A percentile compares a stretch with the other conserved stretches of the same genome.
Evolutionary conservation across 768 basidiomycete genomes (phyloP).

Genomic region (Podaxis sp.): DNA sequence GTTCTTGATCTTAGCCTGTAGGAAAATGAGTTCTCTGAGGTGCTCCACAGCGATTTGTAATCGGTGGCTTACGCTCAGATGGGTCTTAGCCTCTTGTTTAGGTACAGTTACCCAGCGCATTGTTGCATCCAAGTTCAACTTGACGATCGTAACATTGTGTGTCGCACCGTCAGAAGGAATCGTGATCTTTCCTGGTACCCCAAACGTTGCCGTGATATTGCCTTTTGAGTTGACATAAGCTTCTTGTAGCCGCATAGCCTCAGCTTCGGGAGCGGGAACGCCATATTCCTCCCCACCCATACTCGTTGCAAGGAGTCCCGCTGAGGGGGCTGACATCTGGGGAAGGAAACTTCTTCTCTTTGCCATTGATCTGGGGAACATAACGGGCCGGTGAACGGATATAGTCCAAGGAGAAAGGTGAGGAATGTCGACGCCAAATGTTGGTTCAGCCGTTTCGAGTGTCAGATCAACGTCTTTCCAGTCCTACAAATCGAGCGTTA

Average conservation of each 20-base stretch:
- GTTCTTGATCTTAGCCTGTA: constrained; percentile 50
- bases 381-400: constrained; percentile 22
- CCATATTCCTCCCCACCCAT: no score
- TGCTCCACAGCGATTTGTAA: not conserved
- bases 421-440: constrained; percentile 39
- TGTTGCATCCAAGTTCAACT: constrained; percentile 34
- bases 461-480: constrained; percentile 43
- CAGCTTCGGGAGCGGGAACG: no score
- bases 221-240: constrained; percentile 35
- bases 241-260: constrained; percentile 19
- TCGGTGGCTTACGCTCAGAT: constrained; percentile 33
- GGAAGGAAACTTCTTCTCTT: no score
- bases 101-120: constrained; percentile 45
- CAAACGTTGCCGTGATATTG: constrained; percentile 40
- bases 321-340: no score
- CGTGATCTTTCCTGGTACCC: constrained; percentile 39
- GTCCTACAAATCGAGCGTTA: constrained; percentile 24
- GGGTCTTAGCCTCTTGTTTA: constrained; percentile 35
- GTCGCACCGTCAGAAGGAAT: constrained; percentile 41
- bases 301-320: no score
- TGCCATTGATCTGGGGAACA: no score
- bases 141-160: constrained; percentile 42
- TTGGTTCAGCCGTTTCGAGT: constrained; percentile 43
- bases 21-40: not conserved
- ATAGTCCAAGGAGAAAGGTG: constrained; percentile 38